phyloP scores from a whole-genome alignment of 2,329 filamentous ascomycete genomes.

The Monosporascus sp. region DNA sequence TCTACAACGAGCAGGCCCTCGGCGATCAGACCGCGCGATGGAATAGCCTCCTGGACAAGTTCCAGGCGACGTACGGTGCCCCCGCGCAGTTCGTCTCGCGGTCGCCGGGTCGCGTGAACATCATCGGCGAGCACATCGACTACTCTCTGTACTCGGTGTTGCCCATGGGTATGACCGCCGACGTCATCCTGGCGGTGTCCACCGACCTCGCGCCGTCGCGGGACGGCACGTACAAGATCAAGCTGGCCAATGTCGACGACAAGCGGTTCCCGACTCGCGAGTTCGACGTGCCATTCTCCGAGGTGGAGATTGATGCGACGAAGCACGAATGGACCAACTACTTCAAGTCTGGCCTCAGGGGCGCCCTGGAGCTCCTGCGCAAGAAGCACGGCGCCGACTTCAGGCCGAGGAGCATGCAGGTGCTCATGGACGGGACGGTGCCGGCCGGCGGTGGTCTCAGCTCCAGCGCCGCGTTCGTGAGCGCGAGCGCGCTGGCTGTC shows the following conservation, averaged over 20 bases:
- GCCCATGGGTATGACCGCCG: slow-evolving; percentile 90
- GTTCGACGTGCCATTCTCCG: slow-evolving; percentile 63
- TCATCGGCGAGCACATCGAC: slow-evolving; percentile 98
- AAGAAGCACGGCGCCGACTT: slow-evolving; percentile 58
- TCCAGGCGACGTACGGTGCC: slow-evolving; percentile 64
- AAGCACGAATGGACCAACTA: slow-evolving; percentile 97
- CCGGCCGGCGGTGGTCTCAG: slow-evolving; percentile 88
- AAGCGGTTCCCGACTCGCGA: slow-evolving; percentile 70
- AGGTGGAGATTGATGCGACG: slow-evolving; percentile 76
- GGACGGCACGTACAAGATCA: slow-evolving; percentile 57
- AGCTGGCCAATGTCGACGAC: slow-evolving; percentile 73
- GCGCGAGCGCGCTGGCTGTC: slow-evolving; percentile 80
- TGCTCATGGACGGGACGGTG: slow-evolving; percentile 87
- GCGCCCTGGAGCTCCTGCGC: slow-evolving; percentile 72
- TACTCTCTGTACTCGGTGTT: slow-evolving; percentile 96
- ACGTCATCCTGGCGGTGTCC: slow-evolving; percentile 79
- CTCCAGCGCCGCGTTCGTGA: slow-evolving; percentile 91
- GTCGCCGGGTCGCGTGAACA: slow-evolving; percentile 92
- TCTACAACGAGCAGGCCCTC: slow-evolving; percentile 74
- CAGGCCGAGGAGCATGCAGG: slow-evolving; percentile 71
- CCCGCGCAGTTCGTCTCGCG: slow-evolving; percentile 76
- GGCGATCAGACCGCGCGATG: slow-evolving; percentile 67
- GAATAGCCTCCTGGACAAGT: slow-evolving; percentile 65
- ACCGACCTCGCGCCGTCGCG: slow-evolving; percentile 40
- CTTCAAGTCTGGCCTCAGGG: slow-evolving; percentile 86